Conservation (phyloP, 2,329 filamentous ascomycete genomes). For the Fusarium duplospermum region DNA sequence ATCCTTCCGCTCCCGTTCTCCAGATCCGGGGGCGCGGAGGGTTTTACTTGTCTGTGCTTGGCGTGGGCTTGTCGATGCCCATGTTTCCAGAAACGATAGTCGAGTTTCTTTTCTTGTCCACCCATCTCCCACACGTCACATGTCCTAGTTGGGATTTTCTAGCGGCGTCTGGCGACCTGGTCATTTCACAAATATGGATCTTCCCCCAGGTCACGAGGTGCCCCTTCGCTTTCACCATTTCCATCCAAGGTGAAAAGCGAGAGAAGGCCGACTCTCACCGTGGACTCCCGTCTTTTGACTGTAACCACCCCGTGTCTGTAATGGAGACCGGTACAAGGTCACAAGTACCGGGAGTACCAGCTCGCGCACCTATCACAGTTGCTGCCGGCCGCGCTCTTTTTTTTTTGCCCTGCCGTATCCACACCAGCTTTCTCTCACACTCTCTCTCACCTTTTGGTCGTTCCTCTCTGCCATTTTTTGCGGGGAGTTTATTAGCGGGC, state of each 20-base stretch:
- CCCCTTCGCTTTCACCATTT: constrained; percentile 23
- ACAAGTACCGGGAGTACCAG: constrained; percentile 5
- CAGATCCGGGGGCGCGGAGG: constrained; percentile 33
- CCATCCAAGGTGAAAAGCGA: constrained; percentile 30
- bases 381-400: constrained; percentile 13
- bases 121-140: constrained; percentile 23
- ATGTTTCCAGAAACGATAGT: constrained; percentile 33
- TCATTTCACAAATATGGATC: constrained; percentile 26
- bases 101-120: not conserved
- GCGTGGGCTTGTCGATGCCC: constrained; percentile 6
- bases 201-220: constrained; percentile 30
- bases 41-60: constrained; percentile 11
- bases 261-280: constrained; percentile 15
- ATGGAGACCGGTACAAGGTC: constrained; percentile 12
- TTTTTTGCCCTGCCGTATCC: not conserved
- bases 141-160: constrained; percentile 16
- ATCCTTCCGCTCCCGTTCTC: constrained; percentile 23
- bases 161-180: constrained; percentile 27
- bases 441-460: not conserved
- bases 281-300: not conserved
- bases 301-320: not conserved
- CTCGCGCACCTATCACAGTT: constrained; percentile 34
- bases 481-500: constrained; percentile 9
- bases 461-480: not conserved
- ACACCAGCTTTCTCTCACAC: constrained; percentile 5